Base-by-base conservation (phyloP, 345 rosid species). In the Populus deltoides region DNA sequence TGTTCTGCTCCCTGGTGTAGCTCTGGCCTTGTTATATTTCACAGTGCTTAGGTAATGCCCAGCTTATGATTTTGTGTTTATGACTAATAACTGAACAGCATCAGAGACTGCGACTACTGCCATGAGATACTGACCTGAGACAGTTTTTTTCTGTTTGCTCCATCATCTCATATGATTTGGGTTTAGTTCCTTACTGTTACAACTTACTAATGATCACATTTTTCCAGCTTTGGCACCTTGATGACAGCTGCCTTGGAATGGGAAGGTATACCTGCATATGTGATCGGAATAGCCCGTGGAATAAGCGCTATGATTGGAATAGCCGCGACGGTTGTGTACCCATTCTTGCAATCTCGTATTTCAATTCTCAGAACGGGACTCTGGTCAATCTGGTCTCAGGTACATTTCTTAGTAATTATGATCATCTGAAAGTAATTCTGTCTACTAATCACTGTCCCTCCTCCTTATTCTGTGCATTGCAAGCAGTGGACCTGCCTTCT, bases 311-410 rank as follows among this genome's bases (percentile, higher is more conserved):
- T 85, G 20, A 83, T 93, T 29, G 98, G 97, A 55, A 85, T 94
- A 70, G 84, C 88, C 45, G 97, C 97, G 38, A 94, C 97, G 0
- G 66, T 90, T 1, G 86, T 86, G 77, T 94, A 92, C 81, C 98
- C 98, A 31, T 69, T 83, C 27, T 49, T 92, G 79, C 93, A 92
- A 22, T 86, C 91, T 33, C 91, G 77, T 24, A 85, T 94, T 59
- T 82, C 69, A 59, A 87, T 87, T 0, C 85, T 94, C 62, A 88
- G 98, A 85, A 90, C 97, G 39, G 97, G 97, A 75, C 89, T 92
- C 55, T 94, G 98, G 98, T 90, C 97, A 68, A 80, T 90, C 78
- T 94, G 98, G 97, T 86, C 83, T 77, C 97, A 93, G 97, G 98
- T 94, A 81, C 12, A 13, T 18, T 39, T 6, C 3, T 68, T 8